Evolutionary conservation across 1,284 basidiomycete species (phyloP).

Genomic region (Cryptococcus sp.): DNA sequence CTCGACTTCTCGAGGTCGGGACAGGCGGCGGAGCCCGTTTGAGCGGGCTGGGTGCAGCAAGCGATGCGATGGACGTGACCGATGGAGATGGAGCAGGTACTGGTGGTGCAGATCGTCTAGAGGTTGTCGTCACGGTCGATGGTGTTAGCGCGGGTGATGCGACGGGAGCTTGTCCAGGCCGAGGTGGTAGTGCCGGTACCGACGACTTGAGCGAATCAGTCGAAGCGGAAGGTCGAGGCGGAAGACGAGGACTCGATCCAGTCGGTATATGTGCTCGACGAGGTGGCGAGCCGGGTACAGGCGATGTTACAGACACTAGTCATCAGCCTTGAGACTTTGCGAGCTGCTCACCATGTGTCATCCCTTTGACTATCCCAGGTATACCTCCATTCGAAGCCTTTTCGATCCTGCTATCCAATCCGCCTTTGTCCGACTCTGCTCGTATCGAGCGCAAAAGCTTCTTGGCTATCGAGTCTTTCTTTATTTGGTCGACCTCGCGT

Average conservation of each 20-base stretch:
- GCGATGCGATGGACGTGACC: not conserved
- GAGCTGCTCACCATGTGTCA: conserved; percentile 13
- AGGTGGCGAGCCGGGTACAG: not conserved
- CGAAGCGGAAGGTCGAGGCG: conserved; percentile 2
- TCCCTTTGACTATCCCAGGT: conserved; percentile 16
- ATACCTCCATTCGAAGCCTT: conserved; percentile 19
- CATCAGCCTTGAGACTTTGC: not conserved
- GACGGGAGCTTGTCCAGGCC: not conserved
- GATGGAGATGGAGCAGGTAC: not conserved
- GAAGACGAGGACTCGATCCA: not conserved
- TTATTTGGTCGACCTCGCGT: conserved; percentile 68
- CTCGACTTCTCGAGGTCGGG: conserved; percentile 6
- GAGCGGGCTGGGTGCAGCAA: not conserved
- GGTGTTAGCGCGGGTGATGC: conserved; percentile 4
- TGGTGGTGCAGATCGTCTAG: not conserved
- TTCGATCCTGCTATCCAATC: conserved; percentile 16
- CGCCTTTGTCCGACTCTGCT: not conserved
- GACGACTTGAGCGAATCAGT: not conserved
- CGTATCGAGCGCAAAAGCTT: conserved; percentile 44
- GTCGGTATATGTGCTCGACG: conserved; percentile 8
- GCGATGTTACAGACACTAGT: conserved; percentile 6
- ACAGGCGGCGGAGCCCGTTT: conserved; percentile 7
- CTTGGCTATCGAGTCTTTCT: conserved; percentile 64
- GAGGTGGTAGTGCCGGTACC: not conserved
- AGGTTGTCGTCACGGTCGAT: not conserved